Evolutionary conservation across 2,329 filamentous ascomycete species (phyloP).

Genomic region (Pleurostoma richardsiae): DNA sequence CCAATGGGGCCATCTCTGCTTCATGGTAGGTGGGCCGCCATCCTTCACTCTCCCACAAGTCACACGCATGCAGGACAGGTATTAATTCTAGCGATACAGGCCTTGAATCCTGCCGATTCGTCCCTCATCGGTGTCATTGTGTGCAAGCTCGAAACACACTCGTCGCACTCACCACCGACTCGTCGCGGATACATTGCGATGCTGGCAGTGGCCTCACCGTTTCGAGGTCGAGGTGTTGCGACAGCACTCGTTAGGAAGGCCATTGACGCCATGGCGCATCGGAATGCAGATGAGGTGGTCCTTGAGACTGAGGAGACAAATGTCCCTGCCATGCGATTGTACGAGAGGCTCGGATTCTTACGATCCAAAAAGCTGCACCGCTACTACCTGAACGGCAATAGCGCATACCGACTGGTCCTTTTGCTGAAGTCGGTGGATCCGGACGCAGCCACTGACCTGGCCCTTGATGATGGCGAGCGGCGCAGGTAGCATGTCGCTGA

Average conservation of each 20-base stretch:
- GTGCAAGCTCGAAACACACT: conserved; percentile 88
- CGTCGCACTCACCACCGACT: conserved; percentile 68
- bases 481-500: neutral
- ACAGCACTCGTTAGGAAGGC: conserved; percentile 84
- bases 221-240: conserved; percentile 81
- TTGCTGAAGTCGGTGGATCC: conserved; percentile 58
- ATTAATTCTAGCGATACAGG: conserved; percentile 29
- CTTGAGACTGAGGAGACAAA: conserved; percentile 96
- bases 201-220: conserved; percentile 80
- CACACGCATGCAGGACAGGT: neutral
- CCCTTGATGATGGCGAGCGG: conserved; percentile 22
- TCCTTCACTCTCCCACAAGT: conserved; percentile 6
- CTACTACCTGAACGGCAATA: conserved; percentile 96
- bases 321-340: conserved; percentile 81
- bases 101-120: conserved; percentile 52
- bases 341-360: conserved; percentile 88
- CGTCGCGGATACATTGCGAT: conserved; percentile 96
- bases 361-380: conserved; percentile 88
- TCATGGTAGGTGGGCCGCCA: conserved; percentile 59
- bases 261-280: conserved; percentile 82
- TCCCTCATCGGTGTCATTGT: conserved; percentile 85
- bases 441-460: conserved; percentile 28
- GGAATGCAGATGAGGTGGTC: conserved; percentile 87
- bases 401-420: conserved; percentile 82
- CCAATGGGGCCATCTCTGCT: conserved; percentile 97